Conservation (phyloP, 1,284 basidiomycete species). For the Megacollybia platyphylla region DNA sequence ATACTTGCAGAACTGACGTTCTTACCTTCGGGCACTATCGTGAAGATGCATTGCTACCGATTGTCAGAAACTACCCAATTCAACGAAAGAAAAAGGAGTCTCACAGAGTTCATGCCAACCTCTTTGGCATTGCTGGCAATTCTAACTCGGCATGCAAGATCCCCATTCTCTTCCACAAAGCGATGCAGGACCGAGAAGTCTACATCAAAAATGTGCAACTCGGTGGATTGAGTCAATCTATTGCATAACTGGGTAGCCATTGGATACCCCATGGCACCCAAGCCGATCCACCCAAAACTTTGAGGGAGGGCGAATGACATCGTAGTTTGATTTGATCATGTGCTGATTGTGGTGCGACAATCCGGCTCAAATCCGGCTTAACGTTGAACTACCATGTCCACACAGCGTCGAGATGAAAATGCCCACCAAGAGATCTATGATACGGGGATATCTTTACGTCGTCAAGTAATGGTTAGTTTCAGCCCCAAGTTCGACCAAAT, state of each 20-base stretch:
- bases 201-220: constrained; percentile 20
- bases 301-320: constrained; percentile 10
- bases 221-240: constrained; percentile 14
- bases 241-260: constrained; percentile 22
- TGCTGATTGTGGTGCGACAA: background rate
- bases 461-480: constrained; percentile 24
- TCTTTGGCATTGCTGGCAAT: constrained; percentile 16
- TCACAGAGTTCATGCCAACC: constrained; percentile 20
- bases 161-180: constrained; percentile 13
- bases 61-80: no score
- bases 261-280: constrained; percentile 28
- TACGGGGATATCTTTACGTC: constrained; percentile 21
- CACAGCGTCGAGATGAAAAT: constrained; percentile 14
- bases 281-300: constrained; percentile 22
- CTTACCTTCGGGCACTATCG: constrained; percentile 21
- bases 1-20: no score
- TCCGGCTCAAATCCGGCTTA: background rate
- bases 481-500: background rate
- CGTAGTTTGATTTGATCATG: background rate
- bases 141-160: constrained; percentile 9
- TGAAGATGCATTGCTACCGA: constrained; percentile 16
- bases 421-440: constrained; percentile 26
- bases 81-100: constrained; percentile 5
- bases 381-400: constrained; percentile 10
- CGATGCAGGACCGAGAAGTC: constrained; percentile 13